Evolutionary conservation across 1,284 basidiomycete species (phyloP).

Genomic region (Tetrapyrgos nigripes): DNA sequence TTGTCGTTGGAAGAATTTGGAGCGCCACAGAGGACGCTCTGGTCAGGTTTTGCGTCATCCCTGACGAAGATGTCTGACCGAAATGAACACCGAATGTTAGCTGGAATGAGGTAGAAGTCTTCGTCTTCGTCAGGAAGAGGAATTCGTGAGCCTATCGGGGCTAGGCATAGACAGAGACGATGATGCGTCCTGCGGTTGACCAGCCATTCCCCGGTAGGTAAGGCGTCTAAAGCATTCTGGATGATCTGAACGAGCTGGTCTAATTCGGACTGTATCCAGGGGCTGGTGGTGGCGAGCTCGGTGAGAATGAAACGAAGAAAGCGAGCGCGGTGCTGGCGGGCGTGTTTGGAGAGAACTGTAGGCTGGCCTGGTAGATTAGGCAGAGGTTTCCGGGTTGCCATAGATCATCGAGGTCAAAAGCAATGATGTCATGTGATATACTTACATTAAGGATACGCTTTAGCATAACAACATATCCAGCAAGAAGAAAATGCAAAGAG

Average conservation of each 20-base stretch:
- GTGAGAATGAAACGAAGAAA: neutral
- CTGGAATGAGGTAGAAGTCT: constrained; percentile 47
- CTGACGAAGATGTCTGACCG: constrained; percentile 46
- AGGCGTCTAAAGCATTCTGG: constrained; percentile 39
- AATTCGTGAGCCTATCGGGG: constrained; percentile 39
- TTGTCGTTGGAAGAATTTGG: constrained; percentile 20
- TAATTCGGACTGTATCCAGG: neutral
- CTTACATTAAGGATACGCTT: too few relatives aligned
- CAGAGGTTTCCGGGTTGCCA: too few relatives aligned
- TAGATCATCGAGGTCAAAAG: too few relatives aligned
- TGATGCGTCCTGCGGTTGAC: constrained; percentile 37
- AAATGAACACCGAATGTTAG: constrained; percentile 54
- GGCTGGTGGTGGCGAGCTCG: neutral
- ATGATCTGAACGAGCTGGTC: constrained; percentile 32
- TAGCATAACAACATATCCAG: too few relatives aligned
- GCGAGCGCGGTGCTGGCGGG: neutral
- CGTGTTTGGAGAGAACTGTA: too few relatives aligned
- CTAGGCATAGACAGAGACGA: constrained; percentile 58
- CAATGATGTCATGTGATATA: too few relatives aligned
- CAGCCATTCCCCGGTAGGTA: constrained; percentile 37
- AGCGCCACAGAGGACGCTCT: constrained; percentile 48
- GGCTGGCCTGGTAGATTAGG: too few relatives aligned
- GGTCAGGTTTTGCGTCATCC: constrained; percentile 38
- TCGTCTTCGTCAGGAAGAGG: constrained; percentile 43
- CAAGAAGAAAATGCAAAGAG: too few relatives aligned